phyloP scores from a whole-genome alignment of 768 basidiomycete genomes.

The Pisolithus sp. region DNA sequence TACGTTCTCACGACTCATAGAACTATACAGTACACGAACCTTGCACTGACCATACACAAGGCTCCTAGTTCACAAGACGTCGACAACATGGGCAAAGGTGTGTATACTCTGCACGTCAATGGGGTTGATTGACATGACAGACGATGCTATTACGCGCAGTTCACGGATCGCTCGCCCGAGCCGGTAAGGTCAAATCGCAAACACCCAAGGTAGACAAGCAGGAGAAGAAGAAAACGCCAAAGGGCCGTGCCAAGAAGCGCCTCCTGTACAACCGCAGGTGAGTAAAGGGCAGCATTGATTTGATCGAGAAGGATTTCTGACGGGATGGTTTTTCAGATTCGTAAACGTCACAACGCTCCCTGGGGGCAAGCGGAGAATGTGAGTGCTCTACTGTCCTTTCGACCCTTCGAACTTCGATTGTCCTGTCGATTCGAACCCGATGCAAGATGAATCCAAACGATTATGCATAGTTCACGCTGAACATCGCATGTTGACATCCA shows the following conservation, averaged over 20 bases:
- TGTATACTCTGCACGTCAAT: conserved; percentile 8
- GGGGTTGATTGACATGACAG: background rate
- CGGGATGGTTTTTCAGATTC: conserved; percentile 45
- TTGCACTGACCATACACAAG: conserved; percentile 20
- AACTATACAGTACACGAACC: conserved; percentile 38
- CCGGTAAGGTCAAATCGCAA: conserved; percentile 98
- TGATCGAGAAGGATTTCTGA: background rate
- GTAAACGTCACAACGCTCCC: conserved; percentile 89
- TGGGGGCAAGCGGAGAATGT: conserved; percentile 95
- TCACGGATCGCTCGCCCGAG: conserved; percentile 99
- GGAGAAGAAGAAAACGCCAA: conserved; percentile 98
- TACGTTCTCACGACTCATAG: conserved; percentile 31
- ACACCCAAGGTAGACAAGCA: conserved; percentile 97
- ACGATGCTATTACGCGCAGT: conserved; percentile 40
- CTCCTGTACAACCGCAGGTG: conserved; percentile 90
- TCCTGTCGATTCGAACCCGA: background rate
- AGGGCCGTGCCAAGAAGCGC: conserved; percentile 97
- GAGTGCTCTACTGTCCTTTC: conserved; percentile 34
- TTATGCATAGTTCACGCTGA: conserved; percentile 98
- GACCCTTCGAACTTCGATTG: background rate
- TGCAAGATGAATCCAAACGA: conserved; percentile 26
- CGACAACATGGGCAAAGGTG: conserved; percentile 76
- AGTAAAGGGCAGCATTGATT: conserved; percentile 22
- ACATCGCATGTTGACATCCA: conserved; percentile 74
- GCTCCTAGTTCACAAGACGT: conserved; percentile 37